Evolutionary conservation across 2,329 filamentous ascomycete species (phyloP), one percentile per base, ranked within the genome.

Genomic region (Ascochyta lentis): DNA sequence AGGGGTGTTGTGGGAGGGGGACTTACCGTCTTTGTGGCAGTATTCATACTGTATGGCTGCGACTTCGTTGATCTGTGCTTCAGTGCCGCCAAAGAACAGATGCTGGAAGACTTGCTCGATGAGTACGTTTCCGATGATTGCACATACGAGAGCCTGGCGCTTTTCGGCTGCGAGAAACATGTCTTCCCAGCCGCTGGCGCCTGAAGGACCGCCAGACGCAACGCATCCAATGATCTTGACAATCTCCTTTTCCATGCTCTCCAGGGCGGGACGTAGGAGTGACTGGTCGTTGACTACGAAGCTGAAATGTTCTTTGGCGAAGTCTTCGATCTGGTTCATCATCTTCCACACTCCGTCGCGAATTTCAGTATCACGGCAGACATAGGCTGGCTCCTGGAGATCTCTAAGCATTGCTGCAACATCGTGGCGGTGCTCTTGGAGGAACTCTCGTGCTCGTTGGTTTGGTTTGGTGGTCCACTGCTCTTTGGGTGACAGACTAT

Each of bases 91-190:
- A 33, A 74, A 72, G 37, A 68, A 68, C 0, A 43, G 22, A 45
- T 69, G 66, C 40, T 61, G 42, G 24, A 72, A 68, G 0, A 74
- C 68, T 29, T 74, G 68, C 49, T 75, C 67, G 1, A 62, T 54
- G 4, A 75, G 19, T 8, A 72, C 64, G 22, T 73, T 72, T 1
- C 71, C 68, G 0, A 74, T 59, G 7, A 75, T 60, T 1, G 49
- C 70, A 49, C 58, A 64, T 0, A 70, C 65, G 3, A 74, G 38
- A 4, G 67, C 65, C 3, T 43, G 50, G 8, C 70, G 35, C 48
- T 68, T 67, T 34, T 54, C 24, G 12, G 27, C 19, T 5, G 66
- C 37, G 0, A 45, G 15, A 27, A 74, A 74, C 1, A 75, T 26
- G 1, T 63, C 50, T 8, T 60, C 54, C 72, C 71, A 74, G 0